These are phyloP conservation scores for Ophiostoma himal-ulmi DNA, from an alignment of 2,329 filamentous ascomycete genomes.

Conservation along the genomic window DNA sequence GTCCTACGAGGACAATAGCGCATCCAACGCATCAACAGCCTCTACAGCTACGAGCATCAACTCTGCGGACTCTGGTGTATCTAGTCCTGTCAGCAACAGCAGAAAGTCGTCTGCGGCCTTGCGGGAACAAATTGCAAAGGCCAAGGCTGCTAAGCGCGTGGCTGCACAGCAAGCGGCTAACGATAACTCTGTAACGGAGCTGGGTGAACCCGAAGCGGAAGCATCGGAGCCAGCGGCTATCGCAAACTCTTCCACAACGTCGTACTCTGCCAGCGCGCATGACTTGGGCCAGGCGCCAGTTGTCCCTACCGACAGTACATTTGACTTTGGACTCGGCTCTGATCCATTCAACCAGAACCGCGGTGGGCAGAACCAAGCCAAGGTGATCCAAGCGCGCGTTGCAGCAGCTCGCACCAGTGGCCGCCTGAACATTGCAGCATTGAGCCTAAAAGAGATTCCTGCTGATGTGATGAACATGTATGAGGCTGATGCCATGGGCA, in stretches of 20 bases:
- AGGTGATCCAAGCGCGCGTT: slow-evolving; percentile 67
- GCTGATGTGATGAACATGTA: slow-evolving; percentile 87
- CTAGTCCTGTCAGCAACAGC: slow-evolving; percentile 26
- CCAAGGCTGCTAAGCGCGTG: slow-evolving; percentile 72
- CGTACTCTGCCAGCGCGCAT: slow-evolving; percentile 8
- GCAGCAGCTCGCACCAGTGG: slow-evolving; percentile 69
- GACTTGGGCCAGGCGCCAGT: slow-evolving; percentile 35
- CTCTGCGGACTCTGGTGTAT: slow-evolving; percentile 31
- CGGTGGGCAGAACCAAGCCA: slow-evolving; percentile 54
- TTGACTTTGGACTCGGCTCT: slow-evolving; percentile 53
- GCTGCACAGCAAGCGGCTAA: slow-evolving; percentile 30
- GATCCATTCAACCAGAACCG: slow-evolving; percentile 67
- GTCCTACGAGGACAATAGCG: slow-evolving; percentile 35
- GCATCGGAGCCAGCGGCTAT: background rate
- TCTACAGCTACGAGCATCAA: slow-evolving; percentile 37
- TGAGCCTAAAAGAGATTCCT: slow-evolving; percentile 74
- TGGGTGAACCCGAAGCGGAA: slow-evolving; percentile 2
- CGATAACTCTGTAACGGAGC: background rate
- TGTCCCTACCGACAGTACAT: slow-evolving; percentile 44
- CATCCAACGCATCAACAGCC: slow-evolving; percentile 35
- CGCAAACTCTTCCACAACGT: slow-evolving; percentile 24
- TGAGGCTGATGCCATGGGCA: slow-evolving; percentile 62
- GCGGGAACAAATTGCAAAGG: slow-evolving; percentile 86
- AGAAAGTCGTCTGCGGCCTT: slow-evolving; percentile 72
- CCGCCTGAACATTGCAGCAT: slow-evolving; percentile 78